phyloP scores from a whole-genome alignment of 1,139 yeast genomes.

The Yamadazyma sp. region DNA sequence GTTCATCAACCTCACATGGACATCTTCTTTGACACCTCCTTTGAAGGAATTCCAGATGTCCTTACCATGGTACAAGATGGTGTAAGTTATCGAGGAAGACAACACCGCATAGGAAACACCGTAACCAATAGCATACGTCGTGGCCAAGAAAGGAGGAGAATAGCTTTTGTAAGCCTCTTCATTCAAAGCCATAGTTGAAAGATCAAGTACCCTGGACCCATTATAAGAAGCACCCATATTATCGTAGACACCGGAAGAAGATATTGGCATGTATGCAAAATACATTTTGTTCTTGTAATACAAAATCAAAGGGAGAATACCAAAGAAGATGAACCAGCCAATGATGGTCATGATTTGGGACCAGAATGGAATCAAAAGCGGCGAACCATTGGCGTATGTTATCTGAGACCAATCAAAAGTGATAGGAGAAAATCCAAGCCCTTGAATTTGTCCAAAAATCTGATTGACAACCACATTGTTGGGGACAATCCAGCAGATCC shows the following conservation, averaged over 20 bases:
- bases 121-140: constrained; percentile 44
- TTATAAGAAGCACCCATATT: constrained; percentile 47
- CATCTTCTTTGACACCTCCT: constrained; percentile 39
- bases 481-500: constrained; percentile 41
- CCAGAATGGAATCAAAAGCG: constrained; percentile 45
- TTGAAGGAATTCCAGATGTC: constrained; percentile 47
- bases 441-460: constrained; percentile 54
- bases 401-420: constrained; percentile 51
- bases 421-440: constrained; percentile 59
- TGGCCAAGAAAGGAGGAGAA: constrained; percentile 47
- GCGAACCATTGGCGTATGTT: constrained; percentile 21
- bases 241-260: constrained; percentile 42
- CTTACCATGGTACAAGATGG: constrained; percentile 51
- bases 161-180: constrained; percentile 38
- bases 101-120: constrained; percentile 58
- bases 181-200: constrained; percentile 34
- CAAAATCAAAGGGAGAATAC: constrained; percentile 35
- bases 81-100: constrained; percentile 34
- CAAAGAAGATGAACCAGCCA: constrained; percentile 29
- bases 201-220: constrained; percentile 40
- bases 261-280: constrained; percentile 56
- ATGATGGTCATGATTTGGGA: constrained; percentile 35
- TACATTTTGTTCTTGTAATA: constrained; percentile 53
- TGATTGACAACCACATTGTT: constrained; percentile 41
- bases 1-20: constrained; percentile 60